These are phyloP conservation scores for Pyrenochaeta sp. DNA, from an alignment of 2,329 filamentous ascomycete genomes.

Conservation along the genomic window DNA sequence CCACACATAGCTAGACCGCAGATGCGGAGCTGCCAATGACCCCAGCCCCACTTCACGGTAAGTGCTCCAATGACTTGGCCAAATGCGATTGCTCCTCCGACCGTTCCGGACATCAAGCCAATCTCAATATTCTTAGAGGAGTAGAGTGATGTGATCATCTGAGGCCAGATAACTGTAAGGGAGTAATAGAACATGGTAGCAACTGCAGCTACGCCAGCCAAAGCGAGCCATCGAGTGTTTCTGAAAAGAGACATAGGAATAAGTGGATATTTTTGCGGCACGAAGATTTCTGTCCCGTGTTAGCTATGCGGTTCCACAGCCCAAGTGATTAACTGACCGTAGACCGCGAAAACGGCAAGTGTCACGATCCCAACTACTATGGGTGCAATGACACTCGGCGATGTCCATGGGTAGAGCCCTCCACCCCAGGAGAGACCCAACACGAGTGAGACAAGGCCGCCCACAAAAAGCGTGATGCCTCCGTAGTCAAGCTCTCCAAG, in stretches of 20 bases:
- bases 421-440: slow-evolving; percentile 20
- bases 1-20: slow-evolving; percentile 18
- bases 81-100: slow-evolving; percentile 24
- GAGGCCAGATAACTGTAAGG: slow-evolving; percentile 25
- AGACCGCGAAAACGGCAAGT: slow-evolving; percentile 18
- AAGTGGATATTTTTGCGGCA: slow-evolving; percentile 21
- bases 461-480: slow-evolving; percentile 16
- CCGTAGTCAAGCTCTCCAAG: slow-evolving; percentile 19
- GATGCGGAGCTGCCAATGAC: slow-evolving; percentile 22
- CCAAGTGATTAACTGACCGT: slow-evolving; percentile 9
- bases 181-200: slow-evolving; percentile 28
- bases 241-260: slow-evolving; percentile 17
- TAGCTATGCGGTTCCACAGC: background rate
- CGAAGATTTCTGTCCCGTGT: slow-evolving; percentile 12
- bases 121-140: slow-evolving; percentile 17
- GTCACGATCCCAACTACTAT: slow-evolving; percentile 18
- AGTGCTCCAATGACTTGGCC: slow-evolving; percentile 22
- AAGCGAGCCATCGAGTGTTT: slow-evolving; percentile 14
- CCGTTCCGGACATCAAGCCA: slow-evolving; percentile 21
- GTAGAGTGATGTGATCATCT: slow-evolving; percentile 22
- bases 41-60: slow-evolving; percentile 15
- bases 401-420: slow-evolving; percentile 19
- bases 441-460: slow-evolving; percentile 13
- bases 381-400: slow-evolving; percentile 19
- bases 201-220: slow-evolving; percentile 16